Evolutionary conservation across 2,329 filamentous ascomycete species (phyloP), one percentile per base, ranked within the genome.

Genomic region (Aspergillus tamarii): DNA sequence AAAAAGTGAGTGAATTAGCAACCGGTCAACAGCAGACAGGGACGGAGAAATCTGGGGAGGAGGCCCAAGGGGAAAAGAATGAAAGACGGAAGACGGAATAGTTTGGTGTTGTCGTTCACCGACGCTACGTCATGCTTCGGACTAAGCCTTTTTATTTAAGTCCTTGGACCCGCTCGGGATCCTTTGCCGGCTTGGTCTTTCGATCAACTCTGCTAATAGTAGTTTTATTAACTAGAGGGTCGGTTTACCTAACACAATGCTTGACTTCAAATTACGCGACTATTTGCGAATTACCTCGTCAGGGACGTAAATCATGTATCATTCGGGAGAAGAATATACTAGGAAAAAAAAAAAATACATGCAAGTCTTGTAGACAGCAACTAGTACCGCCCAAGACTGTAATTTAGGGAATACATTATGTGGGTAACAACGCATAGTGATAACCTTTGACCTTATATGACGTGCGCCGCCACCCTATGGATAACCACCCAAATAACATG

Each of bases 101-200:
- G 32, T 50, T 59, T 54, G 32, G 32, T 36, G 28, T 16, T 46
- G 43, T 39, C 8, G 28, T 36, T 52, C 45, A 39, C 43, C 57
- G 60, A 23, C 52, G 36, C 60, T 55, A 62, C 61, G 61, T 62
- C 61, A 62, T 62, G 54, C 45, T 30, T 26, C 2, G 23, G 26
- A 34, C 41, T n/a, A 62, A 59, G 55, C 55, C 56, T 62, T 55
- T 46, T 36, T 48, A 46, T 46, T 23, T 23, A 8, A 5, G 43
- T 12, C n/a, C 43, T n/a, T 16, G 23, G 60, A 59, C 61, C 61
- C 61, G 61, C 61, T 53, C 61, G 61, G 61, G 61, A 50, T 52
- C 23, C 34, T 19, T 32, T 62, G 56, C 61, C 61, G 61, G 34
- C 46, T 55, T 62, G 55, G 41, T 55, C 30, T 52, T 19, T 14